Percentiles rank a stretch among this genome's conserved stretches.
phyloP scores from a whole-genome alignment of 2,329 filamentous ascomycete species.

The Emmonsia crescens region DNA sequence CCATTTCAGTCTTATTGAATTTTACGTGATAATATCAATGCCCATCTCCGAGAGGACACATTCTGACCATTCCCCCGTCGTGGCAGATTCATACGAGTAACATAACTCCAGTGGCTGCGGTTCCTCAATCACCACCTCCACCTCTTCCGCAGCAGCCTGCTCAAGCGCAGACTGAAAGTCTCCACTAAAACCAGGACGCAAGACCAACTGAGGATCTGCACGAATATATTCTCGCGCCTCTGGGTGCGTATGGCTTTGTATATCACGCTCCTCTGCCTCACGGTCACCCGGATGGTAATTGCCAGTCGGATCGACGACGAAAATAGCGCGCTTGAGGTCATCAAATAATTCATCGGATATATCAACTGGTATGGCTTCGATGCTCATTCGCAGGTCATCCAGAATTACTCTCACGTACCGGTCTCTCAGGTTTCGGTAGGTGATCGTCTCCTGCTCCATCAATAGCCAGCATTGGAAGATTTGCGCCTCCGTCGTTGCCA shows the following conservation, averaged over 20 bases:
- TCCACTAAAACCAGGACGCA: slow-evolving; percentile 9
- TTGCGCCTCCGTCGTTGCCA: slow-evolving; percentile 15
- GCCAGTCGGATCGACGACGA: slow-evolving; percentile 20
- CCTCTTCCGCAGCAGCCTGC: background rate
- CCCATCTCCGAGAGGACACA: background rate
- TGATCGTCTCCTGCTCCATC: slow-evolving; percentile 19
- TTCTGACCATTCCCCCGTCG: background rate
- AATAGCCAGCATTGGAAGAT: slow-evolving; percentile 16
- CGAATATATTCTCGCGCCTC: slow-evolving; percentile 6
- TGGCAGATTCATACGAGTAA: background rate
- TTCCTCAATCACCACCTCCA: background rate
- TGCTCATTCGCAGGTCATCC: slow-evolving; percentile 15
- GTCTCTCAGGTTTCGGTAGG: slow-evolving; percentile 16
- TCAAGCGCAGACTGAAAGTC: slow-evolving; percentile 11
- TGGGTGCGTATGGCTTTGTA: slow-evolving; percentile 8
- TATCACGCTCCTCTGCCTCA: slow-evolving; percentile 18
- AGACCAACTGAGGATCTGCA: slow-evolving; percentile 8
- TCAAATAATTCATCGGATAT: slow-evolving; percentile 20
- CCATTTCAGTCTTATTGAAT: background rate
- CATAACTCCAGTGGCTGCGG: background rate
- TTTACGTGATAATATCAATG: background rate
- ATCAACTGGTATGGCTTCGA: slow-evolving; percentile 22
- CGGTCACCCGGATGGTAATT: slow-evolving; percentile 24
- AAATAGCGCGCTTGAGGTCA: slow-evolving; percentile 24
- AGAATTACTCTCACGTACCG: slow-evolving; percentile 16